These are phyloP conservation scores for Cymodocea nodosa DNA, from an alignment of 116 monocot species.

Conservation along the genomic window DNA sequence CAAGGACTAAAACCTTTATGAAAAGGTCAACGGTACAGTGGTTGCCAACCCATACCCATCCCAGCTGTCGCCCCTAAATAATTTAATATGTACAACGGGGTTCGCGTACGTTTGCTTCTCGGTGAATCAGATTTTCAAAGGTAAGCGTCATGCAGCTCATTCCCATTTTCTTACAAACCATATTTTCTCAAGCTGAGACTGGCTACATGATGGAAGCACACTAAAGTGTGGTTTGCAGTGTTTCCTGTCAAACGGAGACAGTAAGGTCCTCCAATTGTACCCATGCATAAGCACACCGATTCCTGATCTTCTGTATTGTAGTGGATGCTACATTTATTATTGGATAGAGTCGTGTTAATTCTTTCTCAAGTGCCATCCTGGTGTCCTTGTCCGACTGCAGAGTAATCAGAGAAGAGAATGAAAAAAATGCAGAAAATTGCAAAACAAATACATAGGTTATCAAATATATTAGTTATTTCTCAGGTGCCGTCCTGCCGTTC, in stretches of 20 bases:
- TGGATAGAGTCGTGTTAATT: conserved; percentile 26
- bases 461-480: conserved; percentile 10
- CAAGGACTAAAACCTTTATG: too few relatives aligned
- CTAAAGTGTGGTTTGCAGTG: too few relatives aligned
- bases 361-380: conserved; percentile 31
- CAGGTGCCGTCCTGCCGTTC: conserved; percentile 23
- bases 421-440: conserved; percentile 1
- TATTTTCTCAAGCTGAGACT: too few relatives aligned
- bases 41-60: too few relatives aligned
- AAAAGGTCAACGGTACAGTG: too few relatives aligned
- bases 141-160: too few relatives aligned
- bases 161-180: too few relatives aligned
- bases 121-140: too few relatives aligned
- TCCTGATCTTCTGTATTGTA: conserved; percentile 47
- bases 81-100: too few relatives aligned
- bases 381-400: conserved; percentile 45
- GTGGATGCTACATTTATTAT: conserved; percentile 28
- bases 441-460: not conserved
- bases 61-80: too few relatives aligned
- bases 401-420: not conserved
- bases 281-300: conserved; percentile 74
- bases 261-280: conserved; percentile 47
- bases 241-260: conserved; percentile 27
- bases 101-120: too few relatives aligned
- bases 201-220: too few relatives aligned